phyloP scores from a whole-genome alignment of 2,329 filamentous ascomycete genomes.

The Fusarium tanahbumbuense region DNA sequence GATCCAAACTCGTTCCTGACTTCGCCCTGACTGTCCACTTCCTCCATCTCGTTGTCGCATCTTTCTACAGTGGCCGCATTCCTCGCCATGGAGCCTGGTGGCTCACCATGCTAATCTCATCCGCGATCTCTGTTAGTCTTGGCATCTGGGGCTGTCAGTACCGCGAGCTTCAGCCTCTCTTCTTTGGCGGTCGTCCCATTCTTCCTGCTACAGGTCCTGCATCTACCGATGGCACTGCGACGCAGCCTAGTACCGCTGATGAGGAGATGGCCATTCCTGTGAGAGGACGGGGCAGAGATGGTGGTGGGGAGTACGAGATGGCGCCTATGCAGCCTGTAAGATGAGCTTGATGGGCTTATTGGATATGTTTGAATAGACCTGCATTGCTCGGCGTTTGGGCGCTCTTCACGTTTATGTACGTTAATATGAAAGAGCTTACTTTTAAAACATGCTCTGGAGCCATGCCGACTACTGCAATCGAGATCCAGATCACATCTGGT shows the following conservation, averaged over 20 bases:
- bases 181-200: conserved; percentile 74
- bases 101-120: conserved; percentile 66
- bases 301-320: conserved; percentile 74
- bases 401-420: conserved; percentile 26
- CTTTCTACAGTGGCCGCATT: conserved; percentile 80
- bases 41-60: conserved; percentile 81
- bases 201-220: conserved; percentile 45
- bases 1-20: conserved; percentile 94
- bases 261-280: conserved; percentile 65
- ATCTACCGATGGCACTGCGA: conserved; percentile 18
- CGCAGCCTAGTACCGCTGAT: conserved; percentile 48
- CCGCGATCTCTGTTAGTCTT: conserved; percentile 63
- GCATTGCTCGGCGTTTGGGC: conserved; percentile 52
- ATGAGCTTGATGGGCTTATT: conserved; percentile 30
- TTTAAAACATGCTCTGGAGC: background rate
- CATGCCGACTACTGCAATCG: background rate
- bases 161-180: conserved; percentile 88
- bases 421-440: conserved; percentile 3
- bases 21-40: conserved; percentile 91
- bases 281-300: conserved; percentile 65
- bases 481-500: background rate
- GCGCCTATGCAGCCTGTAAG: conserved; percentile 52
- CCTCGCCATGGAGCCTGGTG: conserved; percentile 90
- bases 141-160: conserved; percentile 94
- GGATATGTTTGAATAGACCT: conserved; percentile 45